Base-by-base conservation (phyloP, 352 stramenopile genomes). In the Globisporangium orthogonon region DNA sequence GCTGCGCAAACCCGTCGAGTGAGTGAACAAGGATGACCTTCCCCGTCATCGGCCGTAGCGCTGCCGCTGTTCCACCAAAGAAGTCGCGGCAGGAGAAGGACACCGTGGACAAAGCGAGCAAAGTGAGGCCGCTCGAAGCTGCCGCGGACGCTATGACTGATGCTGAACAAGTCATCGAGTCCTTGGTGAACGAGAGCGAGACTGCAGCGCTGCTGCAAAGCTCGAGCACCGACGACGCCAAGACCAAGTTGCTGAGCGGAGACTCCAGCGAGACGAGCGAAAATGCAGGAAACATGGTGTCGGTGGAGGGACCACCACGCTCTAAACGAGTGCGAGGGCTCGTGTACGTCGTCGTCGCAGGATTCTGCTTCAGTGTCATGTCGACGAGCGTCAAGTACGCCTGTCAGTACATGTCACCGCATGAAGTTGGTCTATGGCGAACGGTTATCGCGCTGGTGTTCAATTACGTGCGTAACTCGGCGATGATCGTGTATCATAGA, bases 311-410 rank as follows among this genome's bases (percentile, higher is more conserved):
- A 10, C 9, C 52, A 15, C 17, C 33, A 29, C 46, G 50, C 7
- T 31, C 65, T 43, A 69, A 70, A 31, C 61, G 68, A 17, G 51
- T 69, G 15, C 58, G 64, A 40, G 74, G 62, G 0, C 66, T 89
- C 14, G 62, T 62, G 4, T 81, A 71, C 47, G 79, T 89, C 43
- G 67, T 74, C 0, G 68, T 81, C 30, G 63, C 79, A 0, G 71
- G 75, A 0, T 60, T 88, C 54, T 83, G 76, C 60, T 86, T 87
- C 48, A 90, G 80, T 45, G 66, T 86, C 56, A 78, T 81, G 35
- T 87, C 77, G 1, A 71, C 66, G 29, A 84, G 77, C 59, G 66
- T 88, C 65, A 90, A 90, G 58, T 82, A 71, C 44, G 70, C 74
- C 7, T 83, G 74, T 33, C 62, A 69, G 15, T 55, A 65, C 30